Evolutionary conservation across 768 basidiomycete species (phyloP), one percentile per base, ranked within the genome.

Genomic region (Phylloporus rhodoxanthus): DNA sequence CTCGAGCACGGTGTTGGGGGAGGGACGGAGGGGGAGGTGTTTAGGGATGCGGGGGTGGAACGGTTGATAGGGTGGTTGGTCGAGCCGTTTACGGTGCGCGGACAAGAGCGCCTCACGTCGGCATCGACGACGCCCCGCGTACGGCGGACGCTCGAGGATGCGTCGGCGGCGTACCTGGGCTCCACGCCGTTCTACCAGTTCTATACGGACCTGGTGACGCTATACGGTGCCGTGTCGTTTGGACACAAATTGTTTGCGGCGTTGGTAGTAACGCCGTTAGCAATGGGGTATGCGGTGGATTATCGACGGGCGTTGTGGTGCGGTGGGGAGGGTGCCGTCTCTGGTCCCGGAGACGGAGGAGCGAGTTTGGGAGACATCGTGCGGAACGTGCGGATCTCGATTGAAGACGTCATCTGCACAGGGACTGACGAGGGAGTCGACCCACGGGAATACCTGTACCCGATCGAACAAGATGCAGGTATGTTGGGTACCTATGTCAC

Each of bases 181-280:
- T 3, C 52, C 32, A 53, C 83, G 0, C 91, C 93, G 0, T 97
- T 97, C 73, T 96, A 82, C 72, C 92, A 95, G 65, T 91, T 87
- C 60, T 98, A 92, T 70, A 87, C 86, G 13, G 93, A 96, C 67
- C 85, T 96, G 62, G 75, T 95, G 48, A 83, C 80, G 1, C 70
- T 97, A n/a, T 98, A 94, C 68, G 88, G 91, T 59, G 79, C 91
- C 4, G 82, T 92, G 57, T 97, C 94, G 8, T 94, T 94, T 66
- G 79, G 84, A 2, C 82, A 97, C 60, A 74, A 77, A 0, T 66
- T 81, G 1, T 98, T 98, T 60, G 81, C 79, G 11, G 73, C 77
- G 2, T 75, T 95, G 11, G 75, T 96, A 13, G 73, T 94, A 7
- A 80, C 87, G 0, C 86, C 92, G 0, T 73, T 84, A 9, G 76